Base-by-base conservation (phyloP, 1,284 basidiomycete species). In the Cutaneotrichosporon sp. region DNA sequence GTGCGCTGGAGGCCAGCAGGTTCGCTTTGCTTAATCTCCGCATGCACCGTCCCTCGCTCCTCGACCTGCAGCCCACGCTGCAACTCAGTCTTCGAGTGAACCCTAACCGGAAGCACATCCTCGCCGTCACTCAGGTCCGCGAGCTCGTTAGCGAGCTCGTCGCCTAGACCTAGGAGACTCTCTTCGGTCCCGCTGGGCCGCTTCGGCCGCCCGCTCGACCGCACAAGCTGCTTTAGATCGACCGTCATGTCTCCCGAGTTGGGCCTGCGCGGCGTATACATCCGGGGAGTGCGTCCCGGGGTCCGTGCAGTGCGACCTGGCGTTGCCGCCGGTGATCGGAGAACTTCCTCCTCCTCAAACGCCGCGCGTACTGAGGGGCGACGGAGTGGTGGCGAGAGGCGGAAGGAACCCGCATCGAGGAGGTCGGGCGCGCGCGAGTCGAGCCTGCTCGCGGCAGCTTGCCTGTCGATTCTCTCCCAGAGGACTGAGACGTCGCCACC, bases 151-250 rank as follows among this genome's bases (percentile, higher is more conserved):
- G 19, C 27, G 27, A 43, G 41, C n/a, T 22, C n/a, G 9, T 19
- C 17, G 10, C 25, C 27, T 19, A 19, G 16, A 8, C 35, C 41
- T n/a, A 35, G 48, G 16, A 44, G 66, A 49, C 67, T 70, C 46
- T 70, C 68, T 49, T 70, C 70, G 1, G 63, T 66, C 6, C 66
- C 68, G 5, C 61, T 63, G 1, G 58, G 57, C 31, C 64, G 49
- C 45, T 68, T 67, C 8, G 61, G 64, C 46, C 63, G 67, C 19
- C 41, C 46, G 26, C 66, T 55, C 20, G 52, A 58, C 8, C 16
- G 35, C 47, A 71, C 61, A 29, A 74, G 38, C 39, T 63, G 63
- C 19, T 57, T 56, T 4, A 74, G 50, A 42, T 70, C 68, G 31
- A 69, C 33, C 1, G 67, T 70, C 41, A 60, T 34, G 58, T 72